Percentiles rank a stretch among this genome's conserved stretches.
Conservation (phyloP, 2,329 filamentous ascomycete genomes). For the Alternaria solani region DNA sequence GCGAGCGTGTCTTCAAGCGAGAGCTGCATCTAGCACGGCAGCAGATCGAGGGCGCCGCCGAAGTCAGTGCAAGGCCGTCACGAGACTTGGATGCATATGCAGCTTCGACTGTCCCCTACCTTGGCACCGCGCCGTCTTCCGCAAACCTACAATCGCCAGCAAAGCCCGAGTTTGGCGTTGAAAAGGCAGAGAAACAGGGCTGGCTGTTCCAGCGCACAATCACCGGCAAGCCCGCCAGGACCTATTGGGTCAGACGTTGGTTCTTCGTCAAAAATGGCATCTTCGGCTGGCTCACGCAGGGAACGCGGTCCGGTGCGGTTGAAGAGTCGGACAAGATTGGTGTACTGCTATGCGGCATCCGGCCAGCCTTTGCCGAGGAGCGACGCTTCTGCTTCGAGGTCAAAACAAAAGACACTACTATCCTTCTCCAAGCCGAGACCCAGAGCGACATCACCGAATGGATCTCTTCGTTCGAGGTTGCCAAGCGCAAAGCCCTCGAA, state of each 20-base stretch:
- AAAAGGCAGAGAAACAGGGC: constrained; percentile 81
- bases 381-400: constrained; percentile 97
- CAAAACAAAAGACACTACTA: constrained; percentile 93
- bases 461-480: constrained; percentile 91
- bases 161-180: constrained; percentile 58
- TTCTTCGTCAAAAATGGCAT: constrained; percentile 96
- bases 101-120: constrained; percentile 85
- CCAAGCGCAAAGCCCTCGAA: constrained; percentile 91
- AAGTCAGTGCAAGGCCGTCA: constrained; percentile 77
- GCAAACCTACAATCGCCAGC: constrained; percentile 58
- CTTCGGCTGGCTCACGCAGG: constrained; percentile 92
- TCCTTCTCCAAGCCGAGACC: constrained; percentile 91
- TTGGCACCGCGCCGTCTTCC: constrained; percentile 72
- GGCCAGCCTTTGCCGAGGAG: constrained; percentile 90
- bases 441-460: constrained; percentile 92
- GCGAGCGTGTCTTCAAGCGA: constrained; percentile 81
- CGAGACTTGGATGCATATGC: constrained; percentile 94
- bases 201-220: constrained; percentile 88
- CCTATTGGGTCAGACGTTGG: constrained; percentile 91
- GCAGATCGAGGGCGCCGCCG: constrained; percentile 80
- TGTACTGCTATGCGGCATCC: constrained; percentile 90
- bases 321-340: constrained; percentile 97
- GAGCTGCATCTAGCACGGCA: constrained; percentile 82
- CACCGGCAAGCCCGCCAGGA: constrained; percentile 86
- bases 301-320: constrained; percentile 79